Evolutionary conservation across 345 rosid species (phyloP).

Genomic region (Aquilaria yunnanensis): DNA sequence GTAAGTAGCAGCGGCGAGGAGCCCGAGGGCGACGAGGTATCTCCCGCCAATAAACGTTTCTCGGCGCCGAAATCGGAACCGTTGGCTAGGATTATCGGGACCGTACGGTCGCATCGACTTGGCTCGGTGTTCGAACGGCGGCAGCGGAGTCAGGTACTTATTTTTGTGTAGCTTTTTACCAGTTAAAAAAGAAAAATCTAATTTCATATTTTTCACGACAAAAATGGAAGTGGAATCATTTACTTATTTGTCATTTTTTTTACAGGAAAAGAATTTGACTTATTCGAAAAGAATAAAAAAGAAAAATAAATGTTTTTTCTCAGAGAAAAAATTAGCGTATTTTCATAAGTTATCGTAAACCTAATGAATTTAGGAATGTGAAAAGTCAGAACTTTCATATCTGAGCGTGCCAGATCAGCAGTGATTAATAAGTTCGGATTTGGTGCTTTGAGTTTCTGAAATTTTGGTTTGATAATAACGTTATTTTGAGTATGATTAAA

Average conservation of each 20-base stretch:
- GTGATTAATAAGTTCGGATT: too few species aligned
- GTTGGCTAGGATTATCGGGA: slow-evolving; percentile 25
- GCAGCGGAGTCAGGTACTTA: slow-evolving; percentile 51
- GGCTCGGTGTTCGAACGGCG: slow-evolving; percentile 45
- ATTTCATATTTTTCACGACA: background rate
- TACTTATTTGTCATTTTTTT: background rate
- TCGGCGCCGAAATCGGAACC: slow-evolving; percentile 40
- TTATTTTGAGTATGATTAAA: too few species aligned
- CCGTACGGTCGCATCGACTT: slow-evolving; percentile 43
- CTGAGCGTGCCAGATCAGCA: too few species aligned
- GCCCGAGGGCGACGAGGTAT: slow-evolving; percentile 35
- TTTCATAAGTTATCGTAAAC: too few species aligned
- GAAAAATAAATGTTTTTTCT: too few species aligned
- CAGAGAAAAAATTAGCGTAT: too few species aligned
- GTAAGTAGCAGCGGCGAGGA: slow-evolving; percentile 35
- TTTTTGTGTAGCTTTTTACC: background rate
- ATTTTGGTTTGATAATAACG: too few species aligned
- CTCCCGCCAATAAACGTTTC: slow-evolving; percentile 38
- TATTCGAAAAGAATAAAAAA: too few species aligned
- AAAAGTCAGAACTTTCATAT: too few species aligned
- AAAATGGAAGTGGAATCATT: background rate
- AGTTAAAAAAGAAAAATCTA: background rate
- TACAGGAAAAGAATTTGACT: background rate
- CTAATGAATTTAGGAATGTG: too few species aligned
- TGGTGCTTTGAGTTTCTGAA: too few species aligned